These are phyloP conservation scores for Aspergillus sclerotiicarbonarius DNA, from an alignment of 495 filamentous ascomycete species.

Conservation along the genomic window DNA sequence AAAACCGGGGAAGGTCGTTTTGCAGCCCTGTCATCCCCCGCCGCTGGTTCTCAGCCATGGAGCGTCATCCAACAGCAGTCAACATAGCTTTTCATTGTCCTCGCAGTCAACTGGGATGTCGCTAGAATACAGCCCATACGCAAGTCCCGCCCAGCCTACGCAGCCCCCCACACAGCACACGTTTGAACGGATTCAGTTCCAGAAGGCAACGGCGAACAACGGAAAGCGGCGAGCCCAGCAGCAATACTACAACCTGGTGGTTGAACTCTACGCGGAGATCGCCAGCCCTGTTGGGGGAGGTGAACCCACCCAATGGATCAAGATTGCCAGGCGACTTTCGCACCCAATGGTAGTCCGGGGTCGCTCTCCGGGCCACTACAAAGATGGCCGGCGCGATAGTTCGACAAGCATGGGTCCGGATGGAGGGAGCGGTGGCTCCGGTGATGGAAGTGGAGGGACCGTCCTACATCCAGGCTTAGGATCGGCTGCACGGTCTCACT, in stretches of 20 bases:
- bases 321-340: conserved; percentile 75
- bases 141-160: conserved; percentile 30
- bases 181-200: conserved; percentile 96
- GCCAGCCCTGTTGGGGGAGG: conserved; percentile 31
- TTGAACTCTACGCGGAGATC: conserved; percentile 84
- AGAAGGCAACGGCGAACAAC: conserved; percentile 94
- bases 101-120: conserved; percentile 32
- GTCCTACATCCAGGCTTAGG: conserved; percentile 36
- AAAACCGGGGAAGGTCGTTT: conserved; percentile 67
- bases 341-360: conserved; percentile 91
- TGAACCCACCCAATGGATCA: conserved; percentile 57
- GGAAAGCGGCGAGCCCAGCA: conserved; percentile 88
- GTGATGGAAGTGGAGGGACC: conserved; percentile 31
- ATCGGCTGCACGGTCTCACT: conserved; percentile 33
- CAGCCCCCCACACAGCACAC: conserved; percentile 53
- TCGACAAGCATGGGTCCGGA: conserved; percentile 70
- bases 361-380: conserved; percentile 90
- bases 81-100: conserved; percentile 29
- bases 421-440: conserved; percentile 42
- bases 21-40: conserved; percentile 64
- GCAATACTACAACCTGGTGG: conserved; percentile 89
- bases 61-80: conserved; percentile 23
- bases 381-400: conserved; percentile 73
- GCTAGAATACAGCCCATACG: conserved; percentile 42
- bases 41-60: conserved; percentile 34